Conservation (phyloP, 2,329 filamentous ascomycete species). For the Xylaria digitata region DNA sequence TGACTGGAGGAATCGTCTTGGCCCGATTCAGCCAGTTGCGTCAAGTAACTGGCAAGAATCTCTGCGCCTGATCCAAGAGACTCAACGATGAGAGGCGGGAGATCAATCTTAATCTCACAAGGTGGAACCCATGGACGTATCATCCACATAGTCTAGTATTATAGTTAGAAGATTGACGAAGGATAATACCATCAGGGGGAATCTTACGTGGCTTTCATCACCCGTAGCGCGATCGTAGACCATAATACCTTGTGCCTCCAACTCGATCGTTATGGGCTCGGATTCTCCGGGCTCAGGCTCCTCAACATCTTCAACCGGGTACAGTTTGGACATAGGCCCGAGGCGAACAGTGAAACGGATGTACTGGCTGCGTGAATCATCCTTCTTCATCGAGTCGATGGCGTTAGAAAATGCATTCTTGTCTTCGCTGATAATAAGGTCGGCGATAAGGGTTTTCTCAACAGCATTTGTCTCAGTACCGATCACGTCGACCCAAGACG, state of each 20-base stretch:
- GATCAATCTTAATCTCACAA: constrained; percentile 94
- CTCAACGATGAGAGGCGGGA: constrained; percentile 89
- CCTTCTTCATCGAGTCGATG: constrained; percentile 88
- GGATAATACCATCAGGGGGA: constrained; percentile 13
- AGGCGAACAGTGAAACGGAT: constrained; percentile 81
- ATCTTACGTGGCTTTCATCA: constrained; percentile 89
- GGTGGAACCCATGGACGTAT: constrained; percentile 89
- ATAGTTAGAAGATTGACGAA: constrained; percentile 18
- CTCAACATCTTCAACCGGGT: constrained; percentile 57
- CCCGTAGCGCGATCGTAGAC: constrained; percentile 91
- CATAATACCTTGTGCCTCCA: constrained; percentile 98
- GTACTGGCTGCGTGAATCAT: constrained; percentile 92
- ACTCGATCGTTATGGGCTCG: constrained; percentile 71
- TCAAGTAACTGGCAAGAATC: constrained; percentile 93
- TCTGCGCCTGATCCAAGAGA: constrained; percentile 94
- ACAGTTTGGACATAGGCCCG: constrained; percentile 75
- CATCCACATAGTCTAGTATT: constrained; percentile 96
- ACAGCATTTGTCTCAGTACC: constrained; percentile 80
- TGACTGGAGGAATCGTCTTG: constrained; percentile 79
- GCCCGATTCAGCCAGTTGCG: constrained; percentile 84
- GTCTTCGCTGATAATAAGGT: constrained; percentile 82
- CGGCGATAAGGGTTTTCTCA: constrained; percentile 79
- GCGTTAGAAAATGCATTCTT: constrained; percentile 83
- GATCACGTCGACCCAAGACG: constrained; percentile 93
- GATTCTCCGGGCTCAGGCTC: constrained; percentile 53